Conservation (phyloP, 768 basidiomycete genomes). For the Tricholoma terreum region DNA sequence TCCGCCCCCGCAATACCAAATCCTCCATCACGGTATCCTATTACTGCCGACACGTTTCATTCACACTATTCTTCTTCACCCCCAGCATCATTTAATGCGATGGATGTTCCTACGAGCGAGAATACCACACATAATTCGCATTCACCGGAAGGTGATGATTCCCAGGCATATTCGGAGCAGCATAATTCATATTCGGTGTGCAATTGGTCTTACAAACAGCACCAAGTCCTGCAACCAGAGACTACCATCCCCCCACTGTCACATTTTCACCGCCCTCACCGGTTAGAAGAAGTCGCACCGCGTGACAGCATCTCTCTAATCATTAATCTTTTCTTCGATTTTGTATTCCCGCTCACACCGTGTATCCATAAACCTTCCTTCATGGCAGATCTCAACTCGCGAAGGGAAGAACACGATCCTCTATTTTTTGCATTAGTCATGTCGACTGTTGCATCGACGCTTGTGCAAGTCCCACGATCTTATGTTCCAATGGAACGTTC, state of each 20-base stretch:
- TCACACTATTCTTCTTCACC: slow-evolving; percentile 44
- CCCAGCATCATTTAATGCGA: slow-evolving; percentile 38
- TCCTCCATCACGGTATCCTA: slow-evolving; percentile 68
- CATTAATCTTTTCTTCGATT: slow-evolving; percentile 89
- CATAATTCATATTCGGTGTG: slow-evolving; percentile 64
- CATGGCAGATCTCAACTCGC: slow-evolving; percentile 81
- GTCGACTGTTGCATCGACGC: slow-evolving; percentile 82
- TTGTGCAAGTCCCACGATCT: slow-evolving; percentile 84
- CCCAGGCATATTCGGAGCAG: slow-evolving; percentile 42
- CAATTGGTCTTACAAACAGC: slow-evolving; percentile 71
- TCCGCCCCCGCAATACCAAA: slow-evolving; percentile 44
- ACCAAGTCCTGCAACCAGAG: slow-evolving; percentile 46
- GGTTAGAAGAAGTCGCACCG: slow-evolving; percentile 80
- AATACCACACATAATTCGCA: slow-evolving; percentile 27
- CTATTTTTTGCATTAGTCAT: slow-evolving; percentile 90
- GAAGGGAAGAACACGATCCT: slow-evolving; percentile 82
- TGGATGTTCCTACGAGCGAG: slow-evolving; percentile 34
- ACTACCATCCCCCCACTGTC: slow-evolving; percentile 62
- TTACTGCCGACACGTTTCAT: slow-evolving; percentile 66
- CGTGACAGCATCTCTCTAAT: slow-evolving; percentile 79
- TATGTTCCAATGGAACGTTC: slow-evolving; percentile 86
- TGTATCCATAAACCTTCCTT: slow-evolving; percentile 90
- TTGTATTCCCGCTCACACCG: slow-evolving; percentile 88
- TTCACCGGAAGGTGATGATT: slow-evolving; percentile 46
- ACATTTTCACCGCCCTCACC: slow-evolving; percentile 68